Evolutionary conservation across 2,329 filamentous ascomycete genomes (phyloP).

Genomic region (Geoglossum cookeanum): DNA sequence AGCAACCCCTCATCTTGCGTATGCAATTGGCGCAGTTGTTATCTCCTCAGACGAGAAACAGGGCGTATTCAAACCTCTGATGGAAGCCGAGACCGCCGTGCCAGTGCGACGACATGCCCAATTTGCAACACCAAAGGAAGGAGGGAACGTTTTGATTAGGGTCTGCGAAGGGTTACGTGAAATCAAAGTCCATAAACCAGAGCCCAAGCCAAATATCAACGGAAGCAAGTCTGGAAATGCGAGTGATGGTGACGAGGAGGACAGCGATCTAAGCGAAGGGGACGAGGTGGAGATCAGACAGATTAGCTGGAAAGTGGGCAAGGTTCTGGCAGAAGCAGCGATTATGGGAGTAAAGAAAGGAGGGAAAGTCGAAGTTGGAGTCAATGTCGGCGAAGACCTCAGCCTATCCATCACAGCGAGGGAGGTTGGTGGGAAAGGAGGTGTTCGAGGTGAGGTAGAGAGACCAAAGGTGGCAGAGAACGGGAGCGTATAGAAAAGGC

Average conservation of each 20-base stretch:
- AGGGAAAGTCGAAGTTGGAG: conserved; percentile 79
- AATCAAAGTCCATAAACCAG: conserved; percentile 83
- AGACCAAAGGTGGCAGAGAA: conserved; percentile 19
- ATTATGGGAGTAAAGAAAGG: conserved; percentile 72
- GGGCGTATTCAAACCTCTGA: conserved; percentile 60
- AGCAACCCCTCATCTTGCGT: conserved; percentile 73
- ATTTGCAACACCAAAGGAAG: conserved; percentile 55
- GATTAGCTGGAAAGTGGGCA: conserved; percentile 81
- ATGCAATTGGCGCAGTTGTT: conserved; percentile 73
- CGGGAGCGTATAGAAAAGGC: conserved; percentile 13
- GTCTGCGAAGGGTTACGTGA: conserved; percentile 75
- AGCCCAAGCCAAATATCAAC: conserved; percentile 50
- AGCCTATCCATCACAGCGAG: conserved; percentile 61
- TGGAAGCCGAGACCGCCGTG: conserved; percentile 72
- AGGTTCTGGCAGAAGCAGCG: conserved; percentile 65
- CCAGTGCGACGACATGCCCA: conserved; percentile 73
- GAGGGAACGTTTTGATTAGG: conserved; percentile 75
- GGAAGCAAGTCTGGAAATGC: conserved; percentile 38
- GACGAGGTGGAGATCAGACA: conserved; percentile 76
- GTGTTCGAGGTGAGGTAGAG: conserved; percentile 46
- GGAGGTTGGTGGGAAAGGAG: conserved; percentile 74
- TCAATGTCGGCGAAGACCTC: conserved; percentile 70
- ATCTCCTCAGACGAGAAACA: conserved; percentile 36
- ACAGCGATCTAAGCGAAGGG: conserved; percentile 44
- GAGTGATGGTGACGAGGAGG: conserved; percentile 38